Evolutionary conservation across 2,329 filamentous ascomycete species (phyloP).

Genomic region (Trichoderma cornu-damae): DNA sequence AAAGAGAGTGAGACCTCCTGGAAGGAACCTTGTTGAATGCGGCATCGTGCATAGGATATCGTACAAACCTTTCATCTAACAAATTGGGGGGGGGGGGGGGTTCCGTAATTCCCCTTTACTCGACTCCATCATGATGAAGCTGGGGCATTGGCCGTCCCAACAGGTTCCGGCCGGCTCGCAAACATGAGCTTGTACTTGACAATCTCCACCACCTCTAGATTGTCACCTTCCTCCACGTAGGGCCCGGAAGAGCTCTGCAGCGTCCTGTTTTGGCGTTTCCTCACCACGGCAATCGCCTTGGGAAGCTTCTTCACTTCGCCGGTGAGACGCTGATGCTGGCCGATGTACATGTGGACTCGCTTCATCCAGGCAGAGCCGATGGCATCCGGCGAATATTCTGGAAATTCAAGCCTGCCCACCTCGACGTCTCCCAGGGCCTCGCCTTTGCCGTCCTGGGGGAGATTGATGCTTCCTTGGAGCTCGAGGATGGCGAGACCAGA

Average conservation of each 20-base stretch:
- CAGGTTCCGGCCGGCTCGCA: constrained; percentile 76
- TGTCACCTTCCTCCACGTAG: constrained; percentile 35
- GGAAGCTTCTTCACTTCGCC: constrained; percentile 86
- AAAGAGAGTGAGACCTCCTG: no score
- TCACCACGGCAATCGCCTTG: constrained; percentile 73
- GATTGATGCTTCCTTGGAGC: constrained; percentile 85
- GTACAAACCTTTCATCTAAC: neutral
- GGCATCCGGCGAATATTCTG: constrained; percentile 54
- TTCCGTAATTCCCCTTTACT: no score
- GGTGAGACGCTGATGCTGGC: constrained; percentile 79
- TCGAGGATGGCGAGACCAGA: constrained; percentile 85
- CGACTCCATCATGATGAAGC: neutral
- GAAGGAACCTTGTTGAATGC: no score
- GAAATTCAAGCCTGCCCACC: constrained; percentile 73
- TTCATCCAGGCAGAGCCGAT: constrained; percentile 76
- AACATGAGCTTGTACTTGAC: constrained; percentile 85
- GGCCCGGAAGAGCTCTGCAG: constrained; percentile 44
- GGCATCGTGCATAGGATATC: neutral
- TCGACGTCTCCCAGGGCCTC: constrained; percentile 29
- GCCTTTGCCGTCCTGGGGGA: constrained; percentile 46
- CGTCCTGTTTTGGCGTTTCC: constrained; percentile 44
- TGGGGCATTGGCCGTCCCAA: constrained; percentile 46
- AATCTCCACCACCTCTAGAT: constrained; percentile 80
- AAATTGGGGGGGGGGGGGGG: neutral
- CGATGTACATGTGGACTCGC: constrained; percentile 80